phyloP scores from a whole-genome alignment of 768 basidiomycete species.

The Cyathus striatus region DNA sequence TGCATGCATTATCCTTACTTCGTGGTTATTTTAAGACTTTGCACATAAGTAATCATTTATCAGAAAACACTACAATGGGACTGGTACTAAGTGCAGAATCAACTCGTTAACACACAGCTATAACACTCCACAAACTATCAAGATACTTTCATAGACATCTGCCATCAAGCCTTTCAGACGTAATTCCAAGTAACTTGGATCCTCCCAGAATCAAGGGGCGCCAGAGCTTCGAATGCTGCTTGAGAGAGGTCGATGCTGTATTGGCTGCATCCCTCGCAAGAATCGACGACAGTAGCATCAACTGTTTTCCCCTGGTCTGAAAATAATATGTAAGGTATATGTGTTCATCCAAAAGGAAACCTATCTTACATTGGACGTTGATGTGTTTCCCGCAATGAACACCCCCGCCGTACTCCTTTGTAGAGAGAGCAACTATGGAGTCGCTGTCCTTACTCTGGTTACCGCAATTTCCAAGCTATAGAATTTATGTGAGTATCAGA shows the following conservation, averaged over 20 bases:
- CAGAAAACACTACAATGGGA: no score
- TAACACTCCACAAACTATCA: no score
- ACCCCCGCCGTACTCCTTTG: constrained; percentile 11
- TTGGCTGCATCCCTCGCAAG: constrained; percentile 17
- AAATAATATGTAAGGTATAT: background rate
- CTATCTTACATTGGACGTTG: constrained; percentile 14
- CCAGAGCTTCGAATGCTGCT: constrained; percentile 15
- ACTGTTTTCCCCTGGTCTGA: constrained; percentile 15
- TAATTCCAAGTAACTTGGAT: constrained; percentile 16
- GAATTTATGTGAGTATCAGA: constrained; percentile 1
- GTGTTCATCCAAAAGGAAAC: background rate
- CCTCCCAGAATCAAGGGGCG: constrained; percentile 8
- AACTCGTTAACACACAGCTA: no score
- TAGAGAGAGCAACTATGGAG: constrained; percentile 18
- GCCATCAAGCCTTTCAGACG: background rate
- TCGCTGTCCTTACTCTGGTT: constrained; percentile 11
- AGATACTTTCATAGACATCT: no score
- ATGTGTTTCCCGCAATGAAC: constrained; percentile 16
- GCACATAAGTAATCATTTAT: no score
- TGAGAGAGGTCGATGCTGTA: constrained; percentile 22
- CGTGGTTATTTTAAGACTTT: no score
- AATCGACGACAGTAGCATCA: constrained; percentile 17
- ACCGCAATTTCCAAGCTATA: constrained; percentile 19
- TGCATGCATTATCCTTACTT: no score
- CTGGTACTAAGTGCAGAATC: no score